Base-by-base conservation (phyloP, 164 flowering plant species). In the Paratinospora sagittata region DNA sequence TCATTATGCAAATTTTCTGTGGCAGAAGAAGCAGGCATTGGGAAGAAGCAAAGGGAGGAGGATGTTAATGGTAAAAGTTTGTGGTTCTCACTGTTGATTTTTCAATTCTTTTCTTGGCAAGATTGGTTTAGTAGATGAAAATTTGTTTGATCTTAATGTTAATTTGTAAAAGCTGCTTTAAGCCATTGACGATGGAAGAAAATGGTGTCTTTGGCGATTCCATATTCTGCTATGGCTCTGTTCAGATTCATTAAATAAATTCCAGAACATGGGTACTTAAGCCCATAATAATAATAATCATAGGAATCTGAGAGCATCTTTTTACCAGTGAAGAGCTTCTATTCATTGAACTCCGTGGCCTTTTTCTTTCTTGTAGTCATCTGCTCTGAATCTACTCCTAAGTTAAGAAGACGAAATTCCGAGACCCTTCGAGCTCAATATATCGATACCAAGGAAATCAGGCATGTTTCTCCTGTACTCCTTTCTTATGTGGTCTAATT, bases 391-490 rank as follows among this genome's bases (percentile, higher is more conserved):
- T 67, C 70, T 63, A 84, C 67, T 61, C 70, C 88, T 33, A 82
- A 65, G 78, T 0, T 73, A 23, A 86, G 92, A 80, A 80, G 98
- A 73, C 83, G 91, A 43, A 91, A 91, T 9, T 95, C 99, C 45
- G 97, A 90, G 77, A 95, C 99, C 11, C 84, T 85, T 72, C 82
- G 99, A 69, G 82, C 92, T 45, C 98, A 95, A 63, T 95, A 95
- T 70, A 92, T 95, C 71, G 82, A 90, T 73, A 81, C 79, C 68
- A 90, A 90, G 75, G 99, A 92, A 78, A 68, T 95, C 78, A 91
- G 86, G 99, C 84, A 73, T 27, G 74, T 65, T 41, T 52, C 36
- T 62, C 23, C 43, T 33, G n/a, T 52, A 21, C 3, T 52, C 58
- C 58, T 52, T n/a, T 21, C 58, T 52, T 52, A 16, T 16, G 7